Percentiles rank a stretch among this genome's conserved stretches.
Conservation (phyloP, 768 basidiomycete genomes). For the Pisolithus orientalis region DNA sequence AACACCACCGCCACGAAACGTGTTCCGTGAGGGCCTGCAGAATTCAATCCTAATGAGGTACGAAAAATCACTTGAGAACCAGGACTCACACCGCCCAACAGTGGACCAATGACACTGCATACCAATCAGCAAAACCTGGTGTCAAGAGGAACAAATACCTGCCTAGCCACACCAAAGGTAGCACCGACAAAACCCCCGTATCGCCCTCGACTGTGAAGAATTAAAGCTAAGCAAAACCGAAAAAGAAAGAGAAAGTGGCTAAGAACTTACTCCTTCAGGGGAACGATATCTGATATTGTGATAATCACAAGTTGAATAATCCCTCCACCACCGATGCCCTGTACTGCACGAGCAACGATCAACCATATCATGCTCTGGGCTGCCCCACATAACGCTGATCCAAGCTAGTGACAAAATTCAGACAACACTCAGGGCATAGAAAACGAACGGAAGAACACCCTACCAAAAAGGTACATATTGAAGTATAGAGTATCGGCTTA, state of each 20-base stretch:
- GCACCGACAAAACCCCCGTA: conserved; percentile 73
- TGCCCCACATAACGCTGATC: conserved; percentile 76
- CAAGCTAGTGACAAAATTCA: conserved; percentile 39
- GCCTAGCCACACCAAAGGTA: conserved; percentile 69
- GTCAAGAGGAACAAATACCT: neutral
- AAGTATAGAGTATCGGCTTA: conserved; percentile 64
- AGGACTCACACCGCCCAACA: conserved; percentile 69
- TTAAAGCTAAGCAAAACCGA: neutral
- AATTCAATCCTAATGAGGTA: conserved; percentile 3
- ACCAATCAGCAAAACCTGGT: neutral
- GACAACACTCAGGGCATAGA: neutral
- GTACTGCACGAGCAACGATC: conserved; percentile 68
- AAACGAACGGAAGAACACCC: conserved; percentile 5
- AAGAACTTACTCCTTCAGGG: conserved; percentile 59
- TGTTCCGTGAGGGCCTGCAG: conserved; percentile 63
- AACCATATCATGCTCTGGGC: conserved; percentile 78
- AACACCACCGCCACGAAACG: conserved; percentile 81
- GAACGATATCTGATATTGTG: conserved; percentile 77
- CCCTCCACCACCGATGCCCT: conserved; percentile 80
- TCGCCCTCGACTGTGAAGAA: conserved; percentile 56
- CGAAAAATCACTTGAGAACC: neutral
- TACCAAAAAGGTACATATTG: conserved; percentile 66
- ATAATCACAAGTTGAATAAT: conserved; percentile 74
- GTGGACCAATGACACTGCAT: conserved; percentile 60
- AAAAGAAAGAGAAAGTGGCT: neutral